Evolutionary conservation across 1,284 basidiomycete species (phyloP).

Genomic region (Boletus smithii): DNA sequence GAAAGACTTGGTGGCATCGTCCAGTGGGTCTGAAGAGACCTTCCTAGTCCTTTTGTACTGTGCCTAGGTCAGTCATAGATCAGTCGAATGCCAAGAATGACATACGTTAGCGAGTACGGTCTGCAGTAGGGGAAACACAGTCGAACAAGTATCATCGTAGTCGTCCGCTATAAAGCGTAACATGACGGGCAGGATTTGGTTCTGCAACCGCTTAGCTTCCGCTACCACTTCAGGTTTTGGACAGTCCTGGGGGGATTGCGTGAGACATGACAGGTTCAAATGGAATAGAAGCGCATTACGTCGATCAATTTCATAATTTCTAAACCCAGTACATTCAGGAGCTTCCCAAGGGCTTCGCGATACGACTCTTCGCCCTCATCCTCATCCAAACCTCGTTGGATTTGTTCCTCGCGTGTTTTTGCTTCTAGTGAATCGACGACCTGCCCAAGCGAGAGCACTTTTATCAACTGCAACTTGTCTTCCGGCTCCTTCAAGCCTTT

Average conservation of each 20-base stretch:
- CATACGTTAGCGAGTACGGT: slow-evolving; percentile 72
- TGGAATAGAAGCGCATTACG: slow-evolving; percentile 38
- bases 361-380: slow-evolving; percentile 83
- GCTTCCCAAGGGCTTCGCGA: slow-evolving; percentile 83
- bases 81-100: slow-evolving; percentile 16
- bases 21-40: slow-evolving; percentile 59
- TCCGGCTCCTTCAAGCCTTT: slow-evolving; percentile 93
- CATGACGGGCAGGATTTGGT: slow-evolving; percentile 76
- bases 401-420: slow-evolving; percentile 69
- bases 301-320: slow-evolving; percentile 86
- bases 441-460: slow-evolving; percentile 82
- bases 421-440: slow-evolving; percentile 78
- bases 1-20: slow-evolving; percentile 77
- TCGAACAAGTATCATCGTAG: slow-evolving; percentile 82
- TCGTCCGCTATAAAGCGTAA: slow-evolving; percentile 89
- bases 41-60: slow-evolving; percentile 82
- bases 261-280: slow-evolving; percentile 7
- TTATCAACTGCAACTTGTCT: slow-evolving; percentile 90
- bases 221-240: slow-evolving; percentile 59
- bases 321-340: slow-evolving; percentile 80
- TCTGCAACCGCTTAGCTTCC: slow-evolving; percentile 68
- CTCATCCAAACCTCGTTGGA: slow-evolving; percentile 61
- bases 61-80: slow-evolving; percentile 8
- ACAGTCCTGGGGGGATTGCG: slow-evolving; percentile 47
- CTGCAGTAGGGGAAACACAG: slow-evolving; percentile 79